Percentiles rank a stretch among this genome's conserved stretches.
Evolutionary conservation across 495 filamentous ascomycete genomes (phyloP).

Genomic region (Usnea hakonensis): DNA sequence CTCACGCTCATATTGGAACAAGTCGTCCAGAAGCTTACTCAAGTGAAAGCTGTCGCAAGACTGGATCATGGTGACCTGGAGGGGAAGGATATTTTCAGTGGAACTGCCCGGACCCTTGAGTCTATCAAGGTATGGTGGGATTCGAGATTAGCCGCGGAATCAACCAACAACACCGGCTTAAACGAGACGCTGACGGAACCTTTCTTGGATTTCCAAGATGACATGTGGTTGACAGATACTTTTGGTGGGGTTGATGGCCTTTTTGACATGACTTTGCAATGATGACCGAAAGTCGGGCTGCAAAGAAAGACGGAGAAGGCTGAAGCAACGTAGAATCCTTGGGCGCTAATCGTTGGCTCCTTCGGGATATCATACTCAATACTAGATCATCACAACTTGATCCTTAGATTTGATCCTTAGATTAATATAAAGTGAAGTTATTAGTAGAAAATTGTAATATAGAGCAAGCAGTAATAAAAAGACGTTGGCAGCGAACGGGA

Average conservation of each 20-base stretch:
- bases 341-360: no score
- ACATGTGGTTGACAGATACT: not conserved
- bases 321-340: no score
- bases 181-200: not conserved
- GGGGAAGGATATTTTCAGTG: not conserved
- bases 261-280: not conserved
- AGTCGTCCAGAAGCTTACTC: not conserved
- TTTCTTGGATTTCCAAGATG: not conserved
- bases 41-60: not conserved
- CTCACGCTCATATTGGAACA: conserved; percentile 1
- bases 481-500: no score
- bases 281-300: not conserved
- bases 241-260: not conserved
- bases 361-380: no score
- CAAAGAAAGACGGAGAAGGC: no score
- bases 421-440: no score
- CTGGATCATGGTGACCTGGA: not conserved
- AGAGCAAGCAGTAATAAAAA: no score
- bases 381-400: no score
- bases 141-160: not conserved
- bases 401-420: no score
- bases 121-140: conserved; percentile 10
- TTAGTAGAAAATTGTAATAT: no score
- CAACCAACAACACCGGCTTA: not conserved
- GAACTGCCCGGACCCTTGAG: not conserved